Evolutionary conservation across 2,329 filamentous ascomycete genomes (phyloP).

Genomic region (Pseudohalonectria lignicola): DNA sequence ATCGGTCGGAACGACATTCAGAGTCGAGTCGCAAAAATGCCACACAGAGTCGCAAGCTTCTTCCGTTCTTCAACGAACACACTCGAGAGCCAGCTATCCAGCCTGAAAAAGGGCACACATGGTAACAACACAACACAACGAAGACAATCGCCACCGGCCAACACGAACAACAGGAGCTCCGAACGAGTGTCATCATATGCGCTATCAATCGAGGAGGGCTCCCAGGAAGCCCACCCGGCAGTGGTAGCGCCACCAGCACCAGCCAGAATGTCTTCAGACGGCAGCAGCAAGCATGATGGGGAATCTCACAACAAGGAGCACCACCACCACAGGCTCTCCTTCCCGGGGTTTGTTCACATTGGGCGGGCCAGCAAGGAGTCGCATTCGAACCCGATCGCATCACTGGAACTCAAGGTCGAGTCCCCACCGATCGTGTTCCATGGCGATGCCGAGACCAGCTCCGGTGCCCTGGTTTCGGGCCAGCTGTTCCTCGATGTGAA

Average conservation of each 20-base stretch:
- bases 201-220: slow-evolving; percentile 23
- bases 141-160: slow-evolving; percentile 13
- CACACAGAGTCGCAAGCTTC: slow-evolving; percentile 46
- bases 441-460: slow-evolving; percentile 61
- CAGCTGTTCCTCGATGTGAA: slow-evolving; percentile 65
- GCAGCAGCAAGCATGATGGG: slow-evolving; percentile 6
- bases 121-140: not conserved
- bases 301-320: slow-evolving; percentile 12
- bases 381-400: slow-evolving; percentile 25
- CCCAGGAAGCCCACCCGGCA: slow-evolving; percentile 13
- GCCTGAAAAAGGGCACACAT: slow-evolving; percentile 29
- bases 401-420: slow-evolving; percentile 56
- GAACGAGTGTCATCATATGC: slow-evolving; percentile 23
- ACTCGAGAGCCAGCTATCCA: slow-evolving; percentile 35
- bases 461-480: slow-evolving; percentile 76
- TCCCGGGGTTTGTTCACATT: slow-evolving; percentile 27
- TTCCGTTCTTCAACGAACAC: slow-evolving; percentile 39
- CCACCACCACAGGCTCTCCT: slow-evolving; percentile 27
- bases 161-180: slow-evolving; percentile 15
- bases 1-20: too few species aligned
- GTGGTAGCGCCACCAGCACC: slow-evolving; percentile 9
- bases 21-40: slow-evolving; percentile 30
- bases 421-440: slow-evolving; percentile 81
- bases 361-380: slow-evolving; percentile 29
- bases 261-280: slow-evolving; percentile 8